phyloP scores from a whole-genome alignment of 331 rosid species.

The Pyracantha coccinea region DNA sequence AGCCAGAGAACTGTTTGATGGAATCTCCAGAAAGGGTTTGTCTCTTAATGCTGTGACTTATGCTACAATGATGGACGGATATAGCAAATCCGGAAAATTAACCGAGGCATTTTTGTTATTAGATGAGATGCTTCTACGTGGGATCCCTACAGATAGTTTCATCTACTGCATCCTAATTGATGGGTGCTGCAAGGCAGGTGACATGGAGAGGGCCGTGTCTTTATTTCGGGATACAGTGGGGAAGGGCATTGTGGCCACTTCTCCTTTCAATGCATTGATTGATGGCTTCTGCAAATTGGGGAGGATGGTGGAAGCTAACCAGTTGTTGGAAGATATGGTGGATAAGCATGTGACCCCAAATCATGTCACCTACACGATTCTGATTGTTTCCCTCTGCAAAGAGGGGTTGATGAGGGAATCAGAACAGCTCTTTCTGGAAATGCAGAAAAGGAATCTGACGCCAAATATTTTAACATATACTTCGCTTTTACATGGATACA shows the following conservation, averaged over 20 bases:
- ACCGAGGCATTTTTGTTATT: conserved; percentile 27
- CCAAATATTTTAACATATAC: conserved; percentile 30
- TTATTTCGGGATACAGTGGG: conserved; percentile 29
- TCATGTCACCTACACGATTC: conserved; percentile 30
- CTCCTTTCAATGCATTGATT: conserved; percentile 35
- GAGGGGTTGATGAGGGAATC: conserved; percentile 32
- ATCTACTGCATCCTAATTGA: conserved; percentile 37
- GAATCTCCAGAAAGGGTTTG: conserved; percentile 27
- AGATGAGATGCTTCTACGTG: conserved; percentile 31
- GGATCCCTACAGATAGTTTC: conserved; percentile 23
- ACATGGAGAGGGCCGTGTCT: conserved; percentile 25
- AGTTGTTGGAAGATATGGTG: conserved; percentile 29
- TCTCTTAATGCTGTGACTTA: conserved; percentile 33
- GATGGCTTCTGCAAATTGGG: conserved; percentile 35
- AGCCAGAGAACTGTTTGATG: conserved; percentile 30
- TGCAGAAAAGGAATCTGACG: conserved; percentile 24
- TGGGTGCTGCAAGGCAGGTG: conserved; percentile 28
- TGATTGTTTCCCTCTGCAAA: conserved; percentile 32
- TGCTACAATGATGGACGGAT: conserved; percentile 30
- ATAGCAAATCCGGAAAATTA: conserved; percentile 33
- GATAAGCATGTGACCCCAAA: conserved; percentile 29
- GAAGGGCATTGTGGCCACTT: conserved; percentile 29
- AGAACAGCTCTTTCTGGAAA: conserved; percentile 41
- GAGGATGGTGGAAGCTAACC: conserved; percentile 33
- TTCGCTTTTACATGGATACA: conserved; percentile 35